These are phyloP conservation scores for Hibiscus syriacus DNA, from an alignment of 345 rosid genomes.

Conservation along the genomic window DNA sequence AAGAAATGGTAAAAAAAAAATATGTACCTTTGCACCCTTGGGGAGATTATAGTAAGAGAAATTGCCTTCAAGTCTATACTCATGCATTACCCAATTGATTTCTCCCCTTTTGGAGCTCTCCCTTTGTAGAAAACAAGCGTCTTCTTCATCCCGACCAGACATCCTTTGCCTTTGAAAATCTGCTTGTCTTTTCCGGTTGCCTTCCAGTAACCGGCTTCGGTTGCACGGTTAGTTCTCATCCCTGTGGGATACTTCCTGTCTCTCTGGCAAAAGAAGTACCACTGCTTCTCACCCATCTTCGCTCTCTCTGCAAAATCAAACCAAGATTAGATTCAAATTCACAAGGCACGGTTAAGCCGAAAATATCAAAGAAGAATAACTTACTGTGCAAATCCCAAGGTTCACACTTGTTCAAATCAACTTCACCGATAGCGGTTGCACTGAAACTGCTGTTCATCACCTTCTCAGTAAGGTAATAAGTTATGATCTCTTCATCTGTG, in stretches of 20 bases:
- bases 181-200: constrained; percentile 94
- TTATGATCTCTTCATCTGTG: constrained; percentile 80
- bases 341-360: no score
- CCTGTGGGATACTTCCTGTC: constrained; percentile 98
- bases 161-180: constrained; percentile 56
- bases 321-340: background rate
- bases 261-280: constrained; percentile 88
- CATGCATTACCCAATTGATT: constrained; percentile 96
- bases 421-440: constrained; percentile 67
- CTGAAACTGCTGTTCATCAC: constrained; percentile 38
- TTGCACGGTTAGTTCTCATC: constrained; percentile 91
- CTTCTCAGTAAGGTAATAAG: constrained; percentile 57
- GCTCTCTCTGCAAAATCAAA: constrained; percentile 51
- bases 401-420: constrained; percentile 82
- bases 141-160: constrained; percentile 97
- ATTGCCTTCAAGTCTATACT: constrained; percentile 81
- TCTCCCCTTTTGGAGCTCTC: constrained; percentile 97
- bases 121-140: constrained; percentile 94
- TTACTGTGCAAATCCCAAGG: constrained; percentile 96
- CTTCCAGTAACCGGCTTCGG: constrained; percentile 91
- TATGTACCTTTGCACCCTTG: constrained; percentile 49
- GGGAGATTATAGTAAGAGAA: constrained; percentile 66
- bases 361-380: no score
- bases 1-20: background rate
- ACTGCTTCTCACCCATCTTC: constrained; percentile 94